Evolutionary conservation across 176 grass and related monocot species (phyloP), one percentile per base, ranked within the genome.

Genomic region (Bolboschoenus planiculmis): DNA sequence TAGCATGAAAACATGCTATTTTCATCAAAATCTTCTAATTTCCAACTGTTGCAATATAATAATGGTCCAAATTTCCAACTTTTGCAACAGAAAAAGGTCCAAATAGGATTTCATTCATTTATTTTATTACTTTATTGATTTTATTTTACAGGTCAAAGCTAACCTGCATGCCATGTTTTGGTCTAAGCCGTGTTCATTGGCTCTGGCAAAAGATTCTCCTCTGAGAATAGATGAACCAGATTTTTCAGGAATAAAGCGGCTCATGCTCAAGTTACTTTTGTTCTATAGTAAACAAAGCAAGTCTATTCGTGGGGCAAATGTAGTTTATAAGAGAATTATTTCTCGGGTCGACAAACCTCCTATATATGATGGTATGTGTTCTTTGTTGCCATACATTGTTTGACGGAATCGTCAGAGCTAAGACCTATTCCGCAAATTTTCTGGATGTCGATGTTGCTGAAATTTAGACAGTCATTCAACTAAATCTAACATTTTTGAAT

Each of bases 201-300:
- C 96, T 55, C 85, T 99, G 85, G 87, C 86, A 50, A 82, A 87
- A 62, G 91, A 95, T 81, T 99, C 92, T 62, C 91, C 92, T 83
- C 37, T 87, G 58, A 93, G 92, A 90, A 86, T 84, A 0, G 86
- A 87, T 87, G 96, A 99, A 55, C 96, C 96, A 65, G 77, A 88
- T 2, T 99, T 66, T 68, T 55, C 89, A 53, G 92, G 92, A 7
- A 90, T 99, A 70, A 90, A 88, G 65, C 91, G 60, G 14, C 48
- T 99, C 43, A 84, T 99, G 39, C 57, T 95, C n/a, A 99, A 86
- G 31, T 65, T 99, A 58, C 18, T 99, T 64, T 58, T 99, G 48
- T 99, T 99, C 86, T 99, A 99, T 80, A 95, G 96, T 87, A 93
- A 95, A 79, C 91, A 99, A 89, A 99, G 92, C 92, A 99, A 90